Evolutionary conservation across 2,329 filamentous ascomycete genomes (phyloP).

Genomic region (Pyricularia sp.): DNA sequence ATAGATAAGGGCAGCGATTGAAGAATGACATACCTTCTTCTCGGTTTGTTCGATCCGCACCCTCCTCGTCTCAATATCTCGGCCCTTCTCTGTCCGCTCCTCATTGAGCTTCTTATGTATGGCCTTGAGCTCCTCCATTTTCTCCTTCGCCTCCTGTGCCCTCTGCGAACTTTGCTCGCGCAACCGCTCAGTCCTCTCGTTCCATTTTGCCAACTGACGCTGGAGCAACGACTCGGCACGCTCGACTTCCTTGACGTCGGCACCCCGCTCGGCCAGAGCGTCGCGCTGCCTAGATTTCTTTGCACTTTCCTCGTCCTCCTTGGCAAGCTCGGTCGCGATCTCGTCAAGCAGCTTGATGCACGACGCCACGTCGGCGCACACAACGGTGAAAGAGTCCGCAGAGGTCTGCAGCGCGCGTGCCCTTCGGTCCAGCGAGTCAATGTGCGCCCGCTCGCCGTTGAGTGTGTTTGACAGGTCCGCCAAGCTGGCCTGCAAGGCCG

Average conservation of each 20-base stretch:
- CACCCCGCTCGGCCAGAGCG: conserved; percentile 76
- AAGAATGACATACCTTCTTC: conserved; percentile 67
- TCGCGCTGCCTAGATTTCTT: conserved; percentile 77
- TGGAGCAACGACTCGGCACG: conserved; percentile 75
- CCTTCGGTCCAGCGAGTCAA: conserved; percentile 78
- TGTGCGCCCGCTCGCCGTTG: conserved; percentile 68
- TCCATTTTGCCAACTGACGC: conserved; percentile 77
- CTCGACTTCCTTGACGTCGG: conserved; percentile 87
- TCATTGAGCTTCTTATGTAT: conserved; percentile 74
- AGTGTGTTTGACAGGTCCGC: conserved; percentile 75
- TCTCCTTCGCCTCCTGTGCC: conserved; percentile 68
- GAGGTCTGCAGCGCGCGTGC: conserved; percentile 88
- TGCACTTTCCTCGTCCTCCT: conserved; percentile 83
- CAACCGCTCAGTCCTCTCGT: conserved; percentile 76
- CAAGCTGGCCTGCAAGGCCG: conserved; percentile 70
- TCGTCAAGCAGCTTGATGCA: conserved; percentile 88
- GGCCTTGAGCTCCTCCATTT: conserved; percentile 81
- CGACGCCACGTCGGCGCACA: conserved; percentile 74
- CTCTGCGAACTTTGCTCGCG: conserved; percentile 74
- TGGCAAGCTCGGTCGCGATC: conserved; percentile 70
- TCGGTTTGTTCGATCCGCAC: conserved; percentile 97
- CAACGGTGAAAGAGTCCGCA: conserved; percentile 77
- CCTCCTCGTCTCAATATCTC: conserved; percentile 83
- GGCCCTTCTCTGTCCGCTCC: conserved; percentile 76
- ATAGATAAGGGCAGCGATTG: not conserved